Evolutionary conservation across 805 yeast genomes (phyloP).

Genomic region (Wickerhamomyces strasburgensis): DNA sequence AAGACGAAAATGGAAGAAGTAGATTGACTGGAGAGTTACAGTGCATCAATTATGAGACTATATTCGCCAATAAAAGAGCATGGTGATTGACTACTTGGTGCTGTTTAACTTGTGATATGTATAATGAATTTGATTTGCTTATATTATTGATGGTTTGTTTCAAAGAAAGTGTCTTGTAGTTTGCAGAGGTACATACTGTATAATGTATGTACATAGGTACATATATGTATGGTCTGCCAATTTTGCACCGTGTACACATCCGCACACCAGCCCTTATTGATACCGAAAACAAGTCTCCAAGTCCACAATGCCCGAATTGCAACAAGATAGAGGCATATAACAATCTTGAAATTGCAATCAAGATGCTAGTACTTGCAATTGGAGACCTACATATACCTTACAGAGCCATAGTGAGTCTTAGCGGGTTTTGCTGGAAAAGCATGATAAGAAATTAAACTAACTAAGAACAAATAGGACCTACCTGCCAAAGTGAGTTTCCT

Average conservation of each 20-base stretch:
- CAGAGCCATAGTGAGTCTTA: constrained; percentile 54
- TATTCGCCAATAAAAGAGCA: background rate
- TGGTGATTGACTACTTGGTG: background rate
- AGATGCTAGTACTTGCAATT: constrained; percentile 71
- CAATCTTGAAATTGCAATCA: background rate
- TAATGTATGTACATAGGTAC: too few relatives aligned
- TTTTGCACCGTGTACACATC: too few relatives aligned
- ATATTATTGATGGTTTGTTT: background rate
- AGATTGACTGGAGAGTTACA: constrained; percentile 21
- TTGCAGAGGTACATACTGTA: too few relatives aligned
- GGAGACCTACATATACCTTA: constrained; percentile 92
- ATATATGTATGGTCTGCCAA: too few relatives aligned
- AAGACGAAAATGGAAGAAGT: constrained; percentile 19
- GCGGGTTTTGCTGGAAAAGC: constrained; percentile 4
- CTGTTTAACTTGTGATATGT: background rate
- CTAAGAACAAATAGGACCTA: constrained; percentile 31
- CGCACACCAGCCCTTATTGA: too few relatives aligned
- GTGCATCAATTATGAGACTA: constrained; percentile 17
- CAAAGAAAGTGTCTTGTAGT: too few relatives aligned
- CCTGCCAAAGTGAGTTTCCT: constrained; percentile 34
- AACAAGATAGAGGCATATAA: background rate
- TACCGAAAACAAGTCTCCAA: too few relatives aligned
- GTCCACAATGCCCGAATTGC: too few relatives aligned
- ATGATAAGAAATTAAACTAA: constrained; percentile 4
- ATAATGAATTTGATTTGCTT: background rate